Conservation (phyloP, 148 eudicot species). For the Cornus florida region DNA sequence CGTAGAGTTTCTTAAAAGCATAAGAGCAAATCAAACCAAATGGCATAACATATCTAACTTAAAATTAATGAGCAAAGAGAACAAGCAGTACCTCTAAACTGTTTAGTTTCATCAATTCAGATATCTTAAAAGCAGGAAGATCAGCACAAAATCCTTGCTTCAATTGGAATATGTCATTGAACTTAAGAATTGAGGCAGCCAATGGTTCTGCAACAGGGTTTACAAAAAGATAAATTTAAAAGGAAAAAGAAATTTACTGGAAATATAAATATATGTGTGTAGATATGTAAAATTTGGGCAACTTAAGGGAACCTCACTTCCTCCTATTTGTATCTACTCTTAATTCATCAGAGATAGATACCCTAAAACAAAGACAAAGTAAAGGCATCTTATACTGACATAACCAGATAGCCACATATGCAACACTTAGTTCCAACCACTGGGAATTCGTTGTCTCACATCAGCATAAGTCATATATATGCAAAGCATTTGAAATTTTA, state of each 20-base stretch:
- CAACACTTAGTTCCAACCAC: neutral
- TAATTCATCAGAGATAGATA: neutral
- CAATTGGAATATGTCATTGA: slow-evolving; percentile 19
- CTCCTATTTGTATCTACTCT: neutral
- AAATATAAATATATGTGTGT: neutral
- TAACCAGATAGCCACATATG: neutral
- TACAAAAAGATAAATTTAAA: neutral
- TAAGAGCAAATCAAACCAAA: slow-evolving; percentile 5
- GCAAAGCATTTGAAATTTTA: too few relatives aligned
- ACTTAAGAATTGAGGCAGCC: slow-evolving; percentile 15
- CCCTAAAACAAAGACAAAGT: too few relatives aligned
- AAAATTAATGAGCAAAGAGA: slow-evolving; percentile 5
- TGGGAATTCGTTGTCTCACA: neutral
- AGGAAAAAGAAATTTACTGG: neutral
- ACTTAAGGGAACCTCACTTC: neutral
- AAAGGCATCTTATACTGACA: too few relatives aligned
- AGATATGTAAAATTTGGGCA: neutral
- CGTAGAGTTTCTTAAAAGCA: slow-evolving; percentile 21
- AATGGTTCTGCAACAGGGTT: slow-evolving; percentile 2
- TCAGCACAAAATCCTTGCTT: slow-evolving; percentile 41
- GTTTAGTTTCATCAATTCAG: slow-evolving; percentile 67
- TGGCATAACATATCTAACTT: neutral
- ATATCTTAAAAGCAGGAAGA: slow-evolving; percentile 46
- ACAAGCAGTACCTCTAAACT: slow-evolving; percentile 57
- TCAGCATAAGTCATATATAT: too few relatives aligned